Conservation (phyloP, 345 rosid species). For the Eucalyptus globulus region DNA sequence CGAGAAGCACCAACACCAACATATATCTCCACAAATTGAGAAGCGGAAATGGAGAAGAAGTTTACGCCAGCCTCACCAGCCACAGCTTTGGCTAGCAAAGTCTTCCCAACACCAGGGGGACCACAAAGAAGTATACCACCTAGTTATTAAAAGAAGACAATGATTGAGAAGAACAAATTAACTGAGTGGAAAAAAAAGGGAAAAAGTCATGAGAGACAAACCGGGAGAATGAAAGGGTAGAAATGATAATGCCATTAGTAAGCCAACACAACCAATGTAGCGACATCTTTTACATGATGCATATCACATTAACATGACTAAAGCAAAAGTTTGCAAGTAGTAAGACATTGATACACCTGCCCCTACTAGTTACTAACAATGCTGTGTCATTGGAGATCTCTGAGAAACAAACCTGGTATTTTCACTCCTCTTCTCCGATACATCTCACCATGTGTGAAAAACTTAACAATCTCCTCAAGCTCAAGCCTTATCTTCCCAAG, state of each 20-base stretch:
- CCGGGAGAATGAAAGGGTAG: not conserved
- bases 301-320: not conserved
- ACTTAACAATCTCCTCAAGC: constrained; percentile 92
- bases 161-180: not conserved
- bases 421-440: constrained; percentile 84
- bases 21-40: constrained; percentile 94
- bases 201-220: not conserved
- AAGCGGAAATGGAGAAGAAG: constrained; percentile 95
- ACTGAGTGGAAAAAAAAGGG: not conserved
- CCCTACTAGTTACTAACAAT: not conserved
- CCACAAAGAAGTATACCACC: constrained; percentile 98
- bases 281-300: not conserved
- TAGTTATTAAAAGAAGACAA: constrained; percentile 6
- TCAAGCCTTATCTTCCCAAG: constrained; percentile 93
- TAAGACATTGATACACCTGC: not conserved
- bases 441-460: constrained; percentile 96
- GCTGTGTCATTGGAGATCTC: not conserved
- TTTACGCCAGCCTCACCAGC: constrained; percentile 98
- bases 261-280: not conserved
- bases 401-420: constrained; percentile 60
- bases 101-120: constrained; percentile 94
- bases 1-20: constrained; percentile 98
- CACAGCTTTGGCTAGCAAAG: constrained; percentile 91
- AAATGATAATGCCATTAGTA: not conserved
- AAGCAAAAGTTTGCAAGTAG: not conserved